Percentiles rank a stretch among this genome's conserved stretches.
phyloP scores from a whole-genome alignment of 73 alveolate species.

The Symbiodinium natans region DNA sequence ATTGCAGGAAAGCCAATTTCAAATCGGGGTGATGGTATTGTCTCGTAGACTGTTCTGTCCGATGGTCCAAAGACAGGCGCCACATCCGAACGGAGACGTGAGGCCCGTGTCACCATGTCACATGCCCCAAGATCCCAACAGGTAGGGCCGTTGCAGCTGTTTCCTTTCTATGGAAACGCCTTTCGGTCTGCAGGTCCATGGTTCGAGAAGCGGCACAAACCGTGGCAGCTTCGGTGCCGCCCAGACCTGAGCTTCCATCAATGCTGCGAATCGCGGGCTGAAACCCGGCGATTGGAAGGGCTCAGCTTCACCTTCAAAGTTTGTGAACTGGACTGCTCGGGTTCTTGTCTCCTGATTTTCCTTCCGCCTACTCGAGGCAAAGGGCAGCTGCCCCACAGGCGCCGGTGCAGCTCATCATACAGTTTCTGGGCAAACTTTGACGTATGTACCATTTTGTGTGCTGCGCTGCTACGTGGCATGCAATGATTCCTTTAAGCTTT shows the following conservation, averaged over 20 bases:
- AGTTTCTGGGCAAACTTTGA: neutral
- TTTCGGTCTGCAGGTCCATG: slow-evolving; percentile 1
- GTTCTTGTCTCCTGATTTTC: too few relatives aligned
- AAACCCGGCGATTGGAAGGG: too few relatives aligned
- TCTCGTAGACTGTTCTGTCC: too few relatives aligned
- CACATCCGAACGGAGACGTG: neutral
- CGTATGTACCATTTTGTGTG: too few relatives aligned
- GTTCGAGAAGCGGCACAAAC: slow-evolving; percentile 1
- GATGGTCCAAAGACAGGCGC: neutral
- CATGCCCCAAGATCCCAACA: too few relatives aligned
- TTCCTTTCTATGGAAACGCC: too few relatives aligned
- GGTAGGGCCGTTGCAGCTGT: too few relatives aligned
- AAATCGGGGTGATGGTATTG: too few relatives aligned
- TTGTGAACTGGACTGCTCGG: too few relatives aligned
- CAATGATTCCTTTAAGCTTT: neutral
- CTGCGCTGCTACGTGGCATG: neutral
- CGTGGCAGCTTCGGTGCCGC: slow-evolving; percentile 11
- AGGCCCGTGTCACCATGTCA: neutral
- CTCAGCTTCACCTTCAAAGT: too few relatives aligned
- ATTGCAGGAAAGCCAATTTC: neutral
- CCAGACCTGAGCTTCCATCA: neutral
- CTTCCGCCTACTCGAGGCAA: too few relatives aligned
- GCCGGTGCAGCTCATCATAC: neutral
- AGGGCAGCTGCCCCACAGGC: neutral
- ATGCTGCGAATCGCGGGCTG: too few relatives aligned